A percentile compares a stretch with the other conserved stretches of the same genome.
These are phyloP conservation scores for Cryptococcus neoformans DNA, from an alignment of 1,284 basidiomycete species.

Conservation along the genomic window DNA sequence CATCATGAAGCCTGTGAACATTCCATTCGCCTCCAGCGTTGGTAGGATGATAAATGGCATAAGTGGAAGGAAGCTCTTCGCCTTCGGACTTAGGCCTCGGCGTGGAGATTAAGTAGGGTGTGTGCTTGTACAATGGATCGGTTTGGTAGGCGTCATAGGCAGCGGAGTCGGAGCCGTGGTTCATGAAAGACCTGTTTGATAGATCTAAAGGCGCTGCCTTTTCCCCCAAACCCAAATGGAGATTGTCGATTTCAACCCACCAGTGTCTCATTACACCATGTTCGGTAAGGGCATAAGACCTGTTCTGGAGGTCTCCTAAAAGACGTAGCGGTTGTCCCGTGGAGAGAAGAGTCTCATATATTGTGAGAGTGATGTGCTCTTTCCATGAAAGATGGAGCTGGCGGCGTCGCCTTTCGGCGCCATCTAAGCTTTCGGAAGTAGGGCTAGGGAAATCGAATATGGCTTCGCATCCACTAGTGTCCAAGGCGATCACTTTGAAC, in stretches of 20 bases:
- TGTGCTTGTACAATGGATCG: constrained; percentile 53
- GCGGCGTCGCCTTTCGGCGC: constrained; percentile 14
- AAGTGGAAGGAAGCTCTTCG: constrained; percentile 32
- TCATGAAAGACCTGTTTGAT: background rate
- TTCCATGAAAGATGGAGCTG: constrained; percentile 27
- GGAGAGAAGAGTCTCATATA: background rate
- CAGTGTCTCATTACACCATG: too few relatives aligned
- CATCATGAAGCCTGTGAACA: constrained; percentile 46
- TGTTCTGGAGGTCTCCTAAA: too few relatives aligned
- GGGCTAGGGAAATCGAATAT: constrained; percentile 28
- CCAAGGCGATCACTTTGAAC: constrained; percentile 26
- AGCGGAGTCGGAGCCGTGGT: constrained; percentile 47
- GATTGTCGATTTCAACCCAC: too few relatives aligned
- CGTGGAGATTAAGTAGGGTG: constrained; percentile 48
- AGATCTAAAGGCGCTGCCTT: too few relatives aligned
- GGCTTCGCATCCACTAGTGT: constrained; percentile 21
- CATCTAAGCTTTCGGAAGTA: constrained; percentile 21
- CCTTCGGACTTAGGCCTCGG: constrained; percentile 22
- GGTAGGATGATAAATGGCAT: constrained; percentile 48
- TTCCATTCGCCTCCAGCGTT: constrained; percentile 50
- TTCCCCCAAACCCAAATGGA: too few relatives aligned
- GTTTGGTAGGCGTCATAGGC: constrained; percentile 49
- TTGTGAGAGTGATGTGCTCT: constrained; percentile 34
- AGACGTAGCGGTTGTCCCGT: too few relatives aligned
- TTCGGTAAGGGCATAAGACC: too few relatives aligned